A percentile compares a stretch with the other conserved stretches of the same genome.
phyloP scores from a whole-genome alignment of 371 early-diverging fungal genomes.

The Lichtheimia corymbifera region DNA sequence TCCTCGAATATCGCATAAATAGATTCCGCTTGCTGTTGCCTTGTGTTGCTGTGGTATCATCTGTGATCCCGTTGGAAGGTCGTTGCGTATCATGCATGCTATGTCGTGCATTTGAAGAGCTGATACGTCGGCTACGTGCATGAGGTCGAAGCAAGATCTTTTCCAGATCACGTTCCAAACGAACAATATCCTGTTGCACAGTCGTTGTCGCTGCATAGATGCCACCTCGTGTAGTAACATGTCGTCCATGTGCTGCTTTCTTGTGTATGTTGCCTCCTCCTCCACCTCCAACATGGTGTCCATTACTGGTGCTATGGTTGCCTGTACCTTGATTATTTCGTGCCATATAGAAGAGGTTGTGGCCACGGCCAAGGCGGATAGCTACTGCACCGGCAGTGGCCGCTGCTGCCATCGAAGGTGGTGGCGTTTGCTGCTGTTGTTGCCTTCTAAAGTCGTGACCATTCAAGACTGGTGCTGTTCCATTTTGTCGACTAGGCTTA shows the following conservation, averaged over 20 bases:
- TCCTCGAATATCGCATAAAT: slow-evolving; percentile 17
- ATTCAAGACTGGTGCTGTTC: background rate
- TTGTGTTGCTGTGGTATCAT: background rate
- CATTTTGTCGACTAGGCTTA: slow-evolving; percentile 5
- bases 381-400: slow-evolving; percentile 14
- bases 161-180: slow-evolving; percentile 42
- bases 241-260: background rate
- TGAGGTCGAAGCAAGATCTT: slow-evolving; percentile 25
- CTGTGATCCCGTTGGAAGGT: background rate
- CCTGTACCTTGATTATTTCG: background rate
- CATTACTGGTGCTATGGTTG: background rate
- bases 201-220: slow-evolving; percentile 42
- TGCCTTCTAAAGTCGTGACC: too few species aligned
- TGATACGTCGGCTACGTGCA: slow-evolving; percentile 21
- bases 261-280: slow-evolving; percentile 1
- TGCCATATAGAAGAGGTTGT: slow-evolving; percentile 1
- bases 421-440: background rate
- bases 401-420: slow-evolving; percentile 13
- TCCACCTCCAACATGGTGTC: background rate
- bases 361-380: slow-evolving; percentile 10
- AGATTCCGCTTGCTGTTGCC: slow-evolving; percentile 5
- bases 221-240: slow-evolving; percentile 10
- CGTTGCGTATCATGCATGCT: slow-evolving; percentile 3
- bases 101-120: slow-evolving; percentile 17
- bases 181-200: slow-evolving; percentile 48